Evolutionary conservation across 352 stramenopile species (phyloP).

Genomic region (Phytophthora gonapodyides): DNA sequence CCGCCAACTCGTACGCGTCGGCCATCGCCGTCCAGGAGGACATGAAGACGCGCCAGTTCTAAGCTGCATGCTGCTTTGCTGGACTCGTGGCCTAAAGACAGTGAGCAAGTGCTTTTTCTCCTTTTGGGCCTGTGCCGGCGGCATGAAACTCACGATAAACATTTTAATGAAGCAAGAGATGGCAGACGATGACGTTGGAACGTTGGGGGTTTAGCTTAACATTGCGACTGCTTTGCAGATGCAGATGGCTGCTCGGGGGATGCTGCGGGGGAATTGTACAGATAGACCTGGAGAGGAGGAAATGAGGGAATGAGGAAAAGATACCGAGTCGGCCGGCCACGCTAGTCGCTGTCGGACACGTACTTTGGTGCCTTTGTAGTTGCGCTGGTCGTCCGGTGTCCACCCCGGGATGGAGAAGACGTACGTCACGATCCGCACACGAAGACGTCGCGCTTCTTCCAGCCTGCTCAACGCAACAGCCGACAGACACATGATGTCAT

Average conservation of each 20-base stretch:
- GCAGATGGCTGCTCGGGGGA: slow-evolving; percentile 10
- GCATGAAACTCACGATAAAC: slow-evolving; percentile 18
- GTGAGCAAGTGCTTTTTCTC: slow-evolving; percentile 7
- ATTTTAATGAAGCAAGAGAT: slow-evolving; percentile 35
- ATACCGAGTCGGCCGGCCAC: neutral
- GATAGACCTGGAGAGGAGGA: slow-evolving; percentile 47
- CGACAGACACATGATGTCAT: slow-evolving; percentile 2
- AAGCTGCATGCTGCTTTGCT: slow-evolving; percentile 30
- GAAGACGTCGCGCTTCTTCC: slow-evolving; percentile 59
- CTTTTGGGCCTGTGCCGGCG: neutral
- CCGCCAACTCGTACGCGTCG: slow-evolving; percentile 86
- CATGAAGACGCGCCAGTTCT: slow-evolving; percentile 83
- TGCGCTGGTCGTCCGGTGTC: slow-evolving; percentile 51
- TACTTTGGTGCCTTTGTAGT: slow-evolving; percentile 89
- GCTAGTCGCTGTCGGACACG: neutral
- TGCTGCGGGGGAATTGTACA: slow-evolving; percentile 48
- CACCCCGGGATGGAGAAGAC: slow-evolving; percentile 84
- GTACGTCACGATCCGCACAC: slow-evolving; percentile 81
- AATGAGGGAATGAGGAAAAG: neutral
- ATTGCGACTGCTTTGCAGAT: slow-evolving; percentile 7
- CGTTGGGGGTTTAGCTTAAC: slow-evolving; percentile 1
- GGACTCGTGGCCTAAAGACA: neutral
- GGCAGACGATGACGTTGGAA: slow-evolving; percentile 13
- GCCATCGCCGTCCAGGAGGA: slow-evolving; percentile 81
- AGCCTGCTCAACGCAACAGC: slow-evolving; percentile 40